Evolutionary conservation across 2,329 filamentous ascomycete genomes (phyloP), one percentile per base, ranked within the genome.

Genomic region (Colletotrichum sidae): DNA sequence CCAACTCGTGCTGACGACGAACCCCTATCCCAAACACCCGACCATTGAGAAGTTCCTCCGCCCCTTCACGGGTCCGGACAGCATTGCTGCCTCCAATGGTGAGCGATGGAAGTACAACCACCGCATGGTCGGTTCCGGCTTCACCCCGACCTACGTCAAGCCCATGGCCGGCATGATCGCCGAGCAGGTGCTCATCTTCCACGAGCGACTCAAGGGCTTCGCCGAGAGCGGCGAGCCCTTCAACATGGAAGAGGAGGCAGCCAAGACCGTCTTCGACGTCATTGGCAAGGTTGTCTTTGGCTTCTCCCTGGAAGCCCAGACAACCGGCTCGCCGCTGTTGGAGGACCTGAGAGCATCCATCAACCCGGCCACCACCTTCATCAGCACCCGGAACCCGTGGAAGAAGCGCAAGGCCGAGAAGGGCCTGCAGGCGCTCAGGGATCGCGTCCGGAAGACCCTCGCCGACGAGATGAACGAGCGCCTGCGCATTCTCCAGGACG

Each of bases 61-160:
- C 39, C 60, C 69, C 4, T 68, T 72, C 41, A 61, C 73, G 7
- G 72, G 73, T 2, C 45, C 56, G 2, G 67, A 69, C 46, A 65
- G 70, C 53, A 70, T 74, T 42, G 69, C 69, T 4, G 67, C 69
- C 1, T 68, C 64, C 10, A 75, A 75, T 45, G 73, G 73, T 5
- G 58, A 70, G 2, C 35, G 72, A 2, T 75, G 74, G 73, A 73
- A 74, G 67, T 69, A 69, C 50, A 66, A 76, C 15, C 71, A 76
- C 49, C 71, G 70, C 1, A 67, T 67, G 5, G 71, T 73, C 37
- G 74, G 74, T 1, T 73, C 74, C 1, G 74, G 72, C 60, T 72
- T 77, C 12, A 73, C 68, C 1, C 68, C 65, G 15, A 68, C 69
- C 4, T 68, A 73, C 51, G 69, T 74, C 37, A 70, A 70, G 37